These are phyloP conservation scores for Toxicodendron radicans DNA, from an alignment of 345 rosid species.

Conservation along the genomic window DNA sequence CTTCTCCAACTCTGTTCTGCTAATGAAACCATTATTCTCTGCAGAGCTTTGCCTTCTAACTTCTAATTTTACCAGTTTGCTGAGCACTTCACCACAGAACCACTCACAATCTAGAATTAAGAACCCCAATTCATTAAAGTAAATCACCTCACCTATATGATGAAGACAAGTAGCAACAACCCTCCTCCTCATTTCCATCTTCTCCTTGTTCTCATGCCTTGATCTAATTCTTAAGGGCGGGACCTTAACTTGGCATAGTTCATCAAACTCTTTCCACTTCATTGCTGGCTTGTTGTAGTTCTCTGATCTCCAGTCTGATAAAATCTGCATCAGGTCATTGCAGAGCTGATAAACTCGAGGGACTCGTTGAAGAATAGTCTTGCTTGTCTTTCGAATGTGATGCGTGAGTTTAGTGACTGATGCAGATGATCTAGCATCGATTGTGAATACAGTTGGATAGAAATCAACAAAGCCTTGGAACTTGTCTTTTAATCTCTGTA, in stretches of 20 bases:
- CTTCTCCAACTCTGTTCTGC: slow-evolving; percentile 76
- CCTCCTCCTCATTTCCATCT: slow-evolving; percentile 66
- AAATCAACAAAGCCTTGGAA: slow-evolving; percentile 80
- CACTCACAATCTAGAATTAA: slow-evolving; percentile 81
- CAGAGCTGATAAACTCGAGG: slow-evolving; percentile 90
- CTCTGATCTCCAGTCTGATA: slow-evolving; percentile 87
- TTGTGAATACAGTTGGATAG: slow-evolving; percentile 78
- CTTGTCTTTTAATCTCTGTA: slow-evolving; percentile 69
- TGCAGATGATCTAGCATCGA: slow-evolving; percentile 87
- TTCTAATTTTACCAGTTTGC: slow-evolving; percentile 74
- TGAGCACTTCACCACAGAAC: slow-evolving; percentile 82
- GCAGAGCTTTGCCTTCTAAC: slow-evolving; percentile 52
- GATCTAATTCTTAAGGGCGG: slow-evolving; percentile 75
- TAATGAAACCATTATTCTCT: slow-evolving; percentile 63
- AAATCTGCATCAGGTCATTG: slow-evolving; percentile 66
- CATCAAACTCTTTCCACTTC: slow-evolving; percentile 87
- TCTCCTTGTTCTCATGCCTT: slow-evolving; percentile 61
- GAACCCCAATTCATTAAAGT: slow-evolving; percentile 71
- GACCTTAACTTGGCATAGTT: slow-evolving; percentile 83
- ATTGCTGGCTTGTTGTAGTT: slow-evolving; percentile 73
- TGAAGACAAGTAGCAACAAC: slow-evolving; percentile 91
- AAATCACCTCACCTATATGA: slow-evolving; percentile 82
- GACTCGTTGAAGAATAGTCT: slow-evolving; percentile 75
- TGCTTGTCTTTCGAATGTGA: slow-evolving; percentile 72
- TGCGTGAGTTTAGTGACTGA: slow-evolving; percentile 75